These are phyloP conservation scores for Chamaecrista fasciculata DNA, from an alignment of 306 rosid genomes.

Conservation along the genomic window DNA sequence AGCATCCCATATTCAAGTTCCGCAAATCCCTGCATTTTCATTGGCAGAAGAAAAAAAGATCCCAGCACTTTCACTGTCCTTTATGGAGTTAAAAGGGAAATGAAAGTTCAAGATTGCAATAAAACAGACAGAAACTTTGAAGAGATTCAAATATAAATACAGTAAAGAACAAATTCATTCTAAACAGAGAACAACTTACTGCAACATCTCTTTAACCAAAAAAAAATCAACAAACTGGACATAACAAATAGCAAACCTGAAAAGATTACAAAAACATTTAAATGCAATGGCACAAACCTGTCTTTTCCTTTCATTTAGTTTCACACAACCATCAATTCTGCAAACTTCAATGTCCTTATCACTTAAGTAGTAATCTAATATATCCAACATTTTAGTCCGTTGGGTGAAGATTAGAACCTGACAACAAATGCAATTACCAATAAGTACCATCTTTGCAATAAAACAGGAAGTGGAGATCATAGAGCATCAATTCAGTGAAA, in stretches of 20 bases:
- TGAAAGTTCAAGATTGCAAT: conserved; percentile 22
- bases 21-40: conserved; percentile 85
- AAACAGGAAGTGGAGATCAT: conserved; percentile 14
- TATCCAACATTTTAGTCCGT: conserved; percentile 79
- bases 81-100: conserved; percentile 20
- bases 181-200: no score
- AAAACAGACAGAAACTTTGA: no score
- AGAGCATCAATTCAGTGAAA: conserved; percentile 10
- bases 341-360: conserved; percentile 84
- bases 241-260: no score
- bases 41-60: no score
- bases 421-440: conserved; percentile 24
- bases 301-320: conserved; percentile 67
- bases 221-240: no score
- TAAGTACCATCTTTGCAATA: conserved; percentile 30
- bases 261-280: no score
- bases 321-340: conserved; percentile 83
- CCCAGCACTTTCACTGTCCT: conserved; percentile 8
- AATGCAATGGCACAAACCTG: no score
- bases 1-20: conserved; percentile 94
- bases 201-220: no score
- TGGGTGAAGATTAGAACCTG: conserved; percentile 93
- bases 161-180: no score
- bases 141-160: no score
- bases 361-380: conserved; percentile 90